Base-by-base conservation (phyloP, 192 early-diverging fungal species). In the Oehlia diaphana region DNA sequence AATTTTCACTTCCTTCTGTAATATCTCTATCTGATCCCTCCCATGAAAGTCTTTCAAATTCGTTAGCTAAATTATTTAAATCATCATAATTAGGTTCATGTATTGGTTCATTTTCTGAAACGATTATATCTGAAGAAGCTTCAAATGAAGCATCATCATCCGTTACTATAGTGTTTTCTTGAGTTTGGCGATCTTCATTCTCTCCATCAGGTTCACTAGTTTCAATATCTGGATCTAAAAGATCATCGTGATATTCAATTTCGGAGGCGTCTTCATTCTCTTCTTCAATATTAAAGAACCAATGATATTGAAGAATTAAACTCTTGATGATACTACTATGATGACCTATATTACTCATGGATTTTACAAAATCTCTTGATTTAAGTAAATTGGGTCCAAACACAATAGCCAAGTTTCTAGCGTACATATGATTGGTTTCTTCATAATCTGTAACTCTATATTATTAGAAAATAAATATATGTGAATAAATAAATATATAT, bases 381-480 rank as follows among this genome's bases (percentile, higher is more conserved):
- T 90, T 89, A 37, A 98, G 82, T 69, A 98, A 83, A 19, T 95
- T 96, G 1, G 97, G 97, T 2, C 95, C 96, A 93, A 96, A 98
- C n/a, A 98, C 94, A 81, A 98, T 96, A 0, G 95, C 92, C 68
- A 98, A 89, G 77, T 98, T 98, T 33, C 88, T 89, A 9, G 92
- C 90, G 76, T 93, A 93, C 97, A 98, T 98, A 77, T 95, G 92
- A 81, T 96, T 98, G 63, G 90, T 86, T 44, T 89, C 88, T 78
- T 93, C 91, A 49, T 87, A 93, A 76, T 94, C 93, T 4, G 93
- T 94, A 6, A 94, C 91, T 23, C 85, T 85, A 69, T 53, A 65
- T 50, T 65, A 49, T 37, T 42, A 63, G n/a, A 33, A 33, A 62
- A 31, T 31, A 31, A 1, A 31, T 31, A 31, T 31, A 31, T 31